Evolutionary conservation across 129 eudicot species (phyloP), one percentile per base, ranked within the genome.

Genomic region (Glebionis coronaria): DNA sequence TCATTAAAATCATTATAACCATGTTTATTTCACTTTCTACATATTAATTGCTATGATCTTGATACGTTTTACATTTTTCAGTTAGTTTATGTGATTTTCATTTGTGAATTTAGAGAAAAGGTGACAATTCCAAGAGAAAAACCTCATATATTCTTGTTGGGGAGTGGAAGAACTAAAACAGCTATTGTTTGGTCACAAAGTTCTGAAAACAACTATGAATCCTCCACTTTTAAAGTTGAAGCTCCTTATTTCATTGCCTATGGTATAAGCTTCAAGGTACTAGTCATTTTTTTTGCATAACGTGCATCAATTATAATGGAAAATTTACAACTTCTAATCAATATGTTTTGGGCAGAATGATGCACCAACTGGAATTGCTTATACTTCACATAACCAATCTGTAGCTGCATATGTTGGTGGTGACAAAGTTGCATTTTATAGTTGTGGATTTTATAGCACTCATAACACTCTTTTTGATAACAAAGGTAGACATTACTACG

Each of bases 181-280:
- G 21, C 70, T 42, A 88, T 92, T 52, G 80, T 74, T 14, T 88
- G 88, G 98, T 82, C 94, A 65, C 79, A 85, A 29, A 88, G 82
- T 82, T 88, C 89, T 19, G 67, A 4, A 23, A 78, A 88, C 57
- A 75, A 78, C 72, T 74, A 82, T 13, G 79, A 91, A 29, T 88
- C 96, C 51, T 90, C 98, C 56, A 80, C 91, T 42, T 82, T 92
- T 47, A 85, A 69, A 75, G 87, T 84, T 46, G 91, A 88, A 71
- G 91, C 96, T 59, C 76, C 82, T 23, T 62, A 92, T 66, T 80
- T 84, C 63, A 40, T 92, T 56, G 95, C 82, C 75, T 91, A 63
- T 64, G 98, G 96, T 64, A 86, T 92, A 61, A 85, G 90, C 82
- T 83, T 92, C 82, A 92, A 92, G 96, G 97, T 91, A 74, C 64